phyloP scores from a whole-genome alignment of 805 yeast species.

The Sporopachydermia quercuum region DNA sequence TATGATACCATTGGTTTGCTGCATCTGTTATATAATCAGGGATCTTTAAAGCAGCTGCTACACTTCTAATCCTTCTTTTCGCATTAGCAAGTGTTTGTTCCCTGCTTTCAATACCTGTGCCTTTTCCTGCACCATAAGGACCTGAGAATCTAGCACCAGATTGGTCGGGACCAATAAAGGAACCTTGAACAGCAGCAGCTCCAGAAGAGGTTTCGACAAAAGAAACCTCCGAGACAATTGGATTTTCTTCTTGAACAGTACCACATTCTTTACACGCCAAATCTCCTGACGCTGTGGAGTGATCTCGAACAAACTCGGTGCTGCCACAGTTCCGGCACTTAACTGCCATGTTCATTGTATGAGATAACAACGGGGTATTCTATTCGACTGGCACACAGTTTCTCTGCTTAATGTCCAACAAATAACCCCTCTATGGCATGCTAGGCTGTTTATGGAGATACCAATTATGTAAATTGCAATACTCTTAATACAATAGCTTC shows the following conservation, averaged over 20 bases:
- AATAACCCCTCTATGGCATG: too few relatives aligned
- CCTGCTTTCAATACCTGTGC: constrained; percentile 66
- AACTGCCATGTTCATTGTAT: constrained; percentile 5
- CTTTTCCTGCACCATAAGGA: constrained; percentile 46
- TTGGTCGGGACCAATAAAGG: constrained; percentile 83
- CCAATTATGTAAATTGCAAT: too few relatives aligned
- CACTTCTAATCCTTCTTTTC: constrained; percentile 56
- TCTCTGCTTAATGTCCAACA: too few relatives aligned
- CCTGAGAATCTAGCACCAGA: constrained; percentile 40
- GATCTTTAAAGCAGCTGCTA: constrained; percentile 65
- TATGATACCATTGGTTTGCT: constrained; percentile 77
- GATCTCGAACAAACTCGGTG: constrained; percentile 36
- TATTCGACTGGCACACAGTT: too few relatives aligned
- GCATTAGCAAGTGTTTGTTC: constrained; percentile 86
- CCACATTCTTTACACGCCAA: constrained; percentile 77
- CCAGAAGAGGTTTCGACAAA: constrained; percentile 88
- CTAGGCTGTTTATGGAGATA: too few relatives aligned
- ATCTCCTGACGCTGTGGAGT: constrained; percentile 52
- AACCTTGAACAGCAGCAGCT: constrained; percentile 92
- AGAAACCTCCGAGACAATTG: constrained; percentile 89
- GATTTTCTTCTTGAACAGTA: constrained; percentile 76
- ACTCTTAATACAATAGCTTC: too few relatives aligned
- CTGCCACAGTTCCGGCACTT: constrained; percentile 36
- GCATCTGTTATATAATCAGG: constrained; percentile 78
- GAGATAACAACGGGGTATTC: too few relatives aligned